Conservation (phyloP, 768 basidiomycete species). For the Zangia roseola region DNA sequence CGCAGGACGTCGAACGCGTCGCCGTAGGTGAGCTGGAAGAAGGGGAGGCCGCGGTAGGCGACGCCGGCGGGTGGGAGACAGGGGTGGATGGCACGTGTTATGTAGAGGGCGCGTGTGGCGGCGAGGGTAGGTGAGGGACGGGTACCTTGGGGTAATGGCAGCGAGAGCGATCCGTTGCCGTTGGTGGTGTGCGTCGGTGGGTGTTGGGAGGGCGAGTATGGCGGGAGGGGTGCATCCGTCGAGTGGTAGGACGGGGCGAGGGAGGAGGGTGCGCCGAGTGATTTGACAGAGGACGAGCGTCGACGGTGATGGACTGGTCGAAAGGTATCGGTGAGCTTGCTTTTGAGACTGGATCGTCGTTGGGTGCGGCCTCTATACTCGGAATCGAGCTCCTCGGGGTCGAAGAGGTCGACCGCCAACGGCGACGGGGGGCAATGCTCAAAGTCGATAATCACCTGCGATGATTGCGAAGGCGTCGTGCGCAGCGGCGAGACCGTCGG, state of each 20-base stretch:
- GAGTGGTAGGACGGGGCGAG: slow-evolving; percentile 21
- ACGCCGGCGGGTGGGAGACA: slow-evolving; percentile 64
- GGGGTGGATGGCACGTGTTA: slow-evolving; percentile 66
- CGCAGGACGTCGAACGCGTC: slow-evolving; percentile 67
- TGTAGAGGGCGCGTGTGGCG: slow-evolving; percentile 53
- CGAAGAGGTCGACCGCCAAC: slow-evolving; percentile 22
- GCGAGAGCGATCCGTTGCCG: slow-evolving; percentile 16
- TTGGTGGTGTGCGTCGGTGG: slow-evolving; percentile 13
- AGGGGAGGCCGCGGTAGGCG: slow-evolving; percentile 71
- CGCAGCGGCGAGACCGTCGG: slow-evolving; percentile 33
- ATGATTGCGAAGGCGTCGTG: slow-evolving; percentile 22
- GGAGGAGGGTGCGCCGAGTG: slow-evolving; percentile 32
- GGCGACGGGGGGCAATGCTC: slow-evolving; percentile 31
- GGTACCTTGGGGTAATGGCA: slow-evolving; percentile 8
- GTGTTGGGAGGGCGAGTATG: slow-evolving; percentile 22
- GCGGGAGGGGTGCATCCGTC: slow-evolving; percentile 21
- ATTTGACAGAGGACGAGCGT: slow-evolving; percentile 34
- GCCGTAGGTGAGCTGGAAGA: slow-evolving; percentile 66
- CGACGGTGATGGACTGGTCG: slow-evolving; percentile 32
- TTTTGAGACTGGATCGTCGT: slow-evolving; percentile 33
- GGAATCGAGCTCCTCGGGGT: slow-evolving; percentile 23
- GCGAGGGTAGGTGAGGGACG: slow-evolving; percentile 26
- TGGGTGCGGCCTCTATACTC: slow-evolving; percentile 27
- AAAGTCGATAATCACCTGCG: slow-evolving; percentile 27
- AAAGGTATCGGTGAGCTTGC: slow-evolving; percentile 33